phyloP scores from a whole-genome alignment of 495 filamentous ascomycete species.

The Podospora australis region DNA sequence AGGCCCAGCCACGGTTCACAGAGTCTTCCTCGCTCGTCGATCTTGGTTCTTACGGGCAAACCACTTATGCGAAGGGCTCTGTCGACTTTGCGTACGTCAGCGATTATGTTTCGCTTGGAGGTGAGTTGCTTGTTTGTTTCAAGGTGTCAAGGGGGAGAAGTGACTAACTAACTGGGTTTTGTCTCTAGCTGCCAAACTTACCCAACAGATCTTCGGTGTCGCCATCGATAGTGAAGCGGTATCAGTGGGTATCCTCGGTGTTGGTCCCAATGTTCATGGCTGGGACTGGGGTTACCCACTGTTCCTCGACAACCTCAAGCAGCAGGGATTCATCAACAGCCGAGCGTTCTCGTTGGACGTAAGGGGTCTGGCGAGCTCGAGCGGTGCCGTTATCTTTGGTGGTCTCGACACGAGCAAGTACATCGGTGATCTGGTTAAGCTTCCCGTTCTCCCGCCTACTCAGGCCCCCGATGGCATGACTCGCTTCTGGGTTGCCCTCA shows the following conservation, averaged over 20 bases:
- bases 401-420: constrained; percentile 87
- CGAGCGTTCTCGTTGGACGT: constrained; percentile 66
- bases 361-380: constrained; percentile 29
- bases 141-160: no score
- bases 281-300: constrained; percentile 52
- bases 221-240: constrained; percentile 25
- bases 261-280: constrained; percentile 48
- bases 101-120: constrained; percentile 24
- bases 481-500: constrained; percentile 13
- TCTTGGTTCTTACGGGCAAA: constrained; percentile 14
- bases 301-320: constrained; percentile 55
- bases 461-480: constrained; percentile 16
- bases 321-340: constrained; percentile 56
- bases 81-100: constrained; percentile 20
- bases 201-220: constrained; percentile 38
- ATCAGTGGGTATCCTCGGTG: constrained; percentile 64
- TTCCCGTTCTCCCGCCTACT: constrained; percentile 27
- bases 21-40: constrained; percentile 13
- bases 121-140: constrained; percentile 1
- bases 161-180: background rate
- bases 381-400: constrained; percentile 67
- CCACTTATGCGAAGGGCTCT: constrained; percentile 24
- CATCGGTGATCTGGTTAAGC: constrained; percentile 53
- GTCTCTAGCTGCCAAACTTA: constrained; percentile 23
- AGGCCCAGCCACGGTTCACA: constrained; percentile 27